These are phyloP conservation scores for Yamadazyma taylorii DNA, from an alignment of 1,139 yeast species.

Conservation along the genomic window DNA sequence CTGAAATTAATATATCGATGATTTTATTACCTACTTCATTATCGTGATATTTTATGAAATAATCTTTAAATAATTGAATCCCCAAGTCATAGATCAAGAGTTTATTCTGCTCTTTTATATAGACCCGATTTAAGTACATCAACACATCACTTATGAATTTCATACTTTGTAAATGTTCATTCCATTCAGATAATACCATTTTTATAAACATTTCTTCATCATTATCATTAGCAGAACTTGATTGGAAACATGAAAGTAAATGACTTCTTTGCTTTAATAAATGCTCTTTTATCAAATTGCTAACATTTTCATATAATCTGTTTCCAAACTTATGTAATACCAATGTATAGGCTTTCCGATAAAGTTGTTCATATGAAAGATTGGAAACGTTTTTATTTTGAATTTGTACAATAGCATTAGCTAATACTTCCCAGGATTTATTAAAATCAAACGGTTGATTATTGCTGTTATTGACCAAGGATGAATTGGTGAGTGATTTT, in stretches of 20 bases:
- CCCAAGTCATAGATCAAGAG: slow-evolving; percentile 79
- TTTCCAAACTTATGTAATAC: slow-evolving; percentile 77
- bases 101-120: slow-evolving; percentile 68
- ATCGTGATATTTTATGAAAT: slow-evolving; percentile 39
- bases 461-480: slow-evolving; percentile 21
- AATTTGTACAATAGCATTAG: slow-evolving; percentile 77
- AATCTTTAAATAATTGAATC: slow-evolving; percentile 53
- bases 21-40: slow-evolving; percentile 53
- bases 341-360: slow-evolving; percentile 76
- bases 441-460: slow-evolving; percentile 55
- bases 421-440: slow-evolving; percentile 66
- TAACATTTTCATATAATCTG: slow-evolving; percentile 64
- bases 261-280: slow-evolving; percentile 34
- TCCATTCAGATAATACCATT: slow-evolving; percentile 61
- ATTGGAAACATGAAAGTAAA: slow-evolving; percentile 20
- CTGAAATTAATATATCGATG: slow-evolving; percentile 52
- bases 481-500: slow-evolving; percentile 35
- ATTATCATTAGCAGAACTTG: slow-evolving; percentile 8
- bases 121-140: slow-evolving; percentile 85
- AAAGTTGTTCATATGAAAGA: slow-evolving; percentile 81
- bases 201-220: slow-evolving; percentile 42
- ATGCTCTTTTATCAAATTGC: slow-evolving; percentile 50
- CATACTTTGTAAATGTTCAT: slow-evolving; percentile 72
- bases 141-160: slow-evolving; percentile 81
- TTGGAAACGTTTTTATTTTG: slow-evolving; percentile 72